phyloP scores from a whole-genome alignment of 257 asterid species.

The Henckelia pumila region DNA sequence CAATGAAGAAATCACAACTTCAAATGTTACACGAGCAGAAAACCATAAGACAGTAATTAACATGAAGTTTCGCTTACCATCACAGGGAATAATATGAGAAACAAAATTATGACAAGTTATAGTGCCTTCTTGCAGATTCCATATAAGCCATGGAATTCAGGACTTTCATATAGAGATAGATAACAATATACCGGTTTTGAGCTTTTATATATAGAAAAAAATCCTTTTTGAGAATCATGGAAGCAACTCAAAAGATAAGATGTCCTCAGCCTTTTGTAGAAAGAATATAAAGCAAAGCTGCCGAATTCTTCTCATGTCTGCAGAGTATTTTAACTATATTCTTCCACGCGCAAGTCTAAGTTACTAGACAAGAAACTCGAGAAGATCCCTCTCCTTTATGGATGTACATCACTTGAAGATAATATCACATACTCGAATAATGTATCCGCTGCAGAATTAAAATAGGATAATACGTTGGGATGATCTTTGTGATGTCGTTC shows the following conservation, averaged over 20 bases:
- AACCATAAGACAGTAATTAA: slow-evolving; percentile 31
- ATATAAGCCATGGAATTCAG: slow-evolving; percentile 56
- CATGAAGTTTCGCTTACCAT: slow-evolving; percentile 64
- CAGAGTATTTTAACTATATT: slow-evolving; percentile 33
- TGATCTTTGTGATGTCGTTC: slow-evolving; percentile 45
- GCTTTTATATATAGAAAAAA: slow-evolving; percentile 41
- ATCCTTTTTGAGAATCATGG: slow-evolving; percentile 48
- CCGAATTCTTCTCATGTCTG: slow-evolving; percentile 46
- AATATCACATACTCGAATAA: slow-evolving; percentile 42
- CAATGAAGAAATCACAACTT: slow-evolving; percentile 19
- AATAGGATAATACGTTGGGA: slow-evolving; percentile 34
- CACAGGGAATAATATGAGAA: slow-evolving; percentile 47
- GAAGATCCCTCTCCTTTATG: slow-evolving; percentile 41
- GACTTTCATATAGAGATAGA: slow-evolving; percentile 49
- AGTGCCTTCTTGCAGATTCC: slow-evolving; percentile 68
- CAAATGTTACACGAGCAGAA: slow-evolving; percentile 22
- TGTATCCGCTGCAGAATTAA: slow-evolving; percentile 31
- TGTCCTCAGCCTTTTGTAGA: slow-evolving; percentile 42
- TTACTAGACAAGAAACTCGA: slow-evolving; percentile 48
- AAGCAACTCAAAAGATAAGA: slow-evolving; percentile 58
- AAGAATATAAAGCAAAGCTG: slow-evolving; percentile 37
- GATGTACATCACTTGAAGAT: slow-evolving; percentile 46
- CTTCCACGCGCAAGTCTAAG: slow-evolving; percentile 39
- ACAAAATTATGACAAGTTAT: slow-evolving; percentile 57
- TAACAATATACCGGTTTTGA: slow-evolving; percentile 48